Conservation (phyloP, 2,329 filamentous ascomycete genomes). For the Endocalyx cinctus region DNA sequence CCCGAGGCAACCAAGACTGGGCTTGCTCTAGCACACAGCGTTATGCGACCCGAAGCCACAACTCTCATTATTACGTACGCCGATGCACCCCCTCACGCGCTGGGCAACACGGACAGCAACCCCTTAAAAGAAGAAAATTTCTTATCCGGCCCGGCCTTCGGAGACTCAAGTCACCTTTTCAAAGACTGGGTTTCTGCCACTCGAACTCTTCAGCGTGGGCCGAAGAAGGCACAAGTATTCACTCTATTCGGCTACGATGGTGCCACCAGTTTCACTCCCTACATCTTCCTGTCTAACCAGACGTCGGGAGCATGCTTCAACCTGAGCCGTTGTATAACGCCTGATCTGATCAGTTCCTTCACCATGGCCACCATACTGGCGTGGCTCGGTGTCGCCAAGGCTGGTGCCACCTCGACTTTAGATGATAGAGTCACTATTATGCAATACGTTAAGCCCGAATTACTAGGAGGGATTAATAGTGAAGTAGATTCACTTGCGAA, state of each 20-base stretch:
- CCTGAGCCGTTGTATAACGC: conserved; percentile 16
- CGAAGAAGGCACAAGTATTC: conserved; percentile 40
- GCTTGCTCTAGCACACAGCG: conserved; percentile 39
- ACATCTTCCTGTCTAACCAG: conserved; percentile 35
- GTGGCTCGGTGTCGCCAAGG: conserved; percentile 28
- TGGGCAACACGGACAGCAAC: conserved; percentile 21
- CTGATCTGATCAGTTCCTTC: conserved; percentile 24
- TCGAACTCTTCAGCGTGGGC: conserved; percentile 27
- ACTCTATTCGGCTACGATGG: conserved; percentile 29
- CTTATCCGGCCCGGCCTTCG: conserved; percentile 19
- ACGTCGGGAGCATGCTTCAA: conserved; percentile 38
- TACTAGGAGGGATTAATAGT: too few species aligned
- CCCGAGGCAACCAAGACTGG: conserved; percentile 46
- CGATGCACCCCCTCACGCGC: conserved; percentile 43
- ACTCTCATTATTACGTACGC: conserved; percentile 46
- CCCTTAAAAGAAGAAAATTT: conserved; percentile 22
- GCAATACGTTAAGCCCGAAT: too few species aligned
- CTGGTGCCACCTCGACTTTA: background rate
- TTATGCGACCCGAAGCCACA: conserved; percentile 43
- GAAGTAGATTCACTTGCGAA: conserved; percentile 1
- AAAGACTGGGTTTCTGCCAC: conserved; percentile 39
- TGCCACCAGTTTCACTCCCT: conserved; percentile 26
- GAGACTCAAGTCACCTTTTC: conserved; percentile 31
- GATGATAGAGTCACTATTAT: background rate
- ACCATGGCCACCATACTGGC: conserved; percentile 13